These are phyloP conservation scores for Eucalyptus microcorys DNA, from an alignment of 345 rosid genomes.

Conservation along the genomic window DNA sequence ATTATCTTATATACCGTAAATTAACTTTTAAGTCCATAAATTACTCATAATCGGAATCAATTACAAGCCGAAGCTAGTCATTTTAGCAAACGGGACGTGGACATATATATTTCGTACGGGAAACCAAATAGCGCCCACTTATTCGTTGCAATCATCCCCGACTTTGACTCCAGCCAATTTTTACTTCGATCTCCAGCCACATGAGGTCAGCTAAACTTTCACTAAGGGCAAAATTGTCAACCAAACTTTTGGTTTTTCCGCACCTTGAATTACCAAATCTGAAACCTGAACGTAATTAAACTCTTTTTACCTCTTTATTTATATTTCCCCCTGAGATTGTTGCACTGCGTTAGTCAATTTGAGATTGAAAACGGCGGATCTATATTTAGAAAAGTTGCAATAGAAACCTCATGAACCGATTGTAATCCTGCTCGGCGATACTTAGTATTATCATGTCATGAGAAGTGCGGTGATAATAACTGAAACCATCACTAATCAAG, in stretches of 20 bases:
- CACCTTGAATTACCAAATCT: not conserved
- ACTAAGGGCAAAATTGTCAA: not conserved
- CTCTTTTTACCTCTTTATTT: not conserved
- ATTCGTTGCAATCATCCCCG: not conserved
- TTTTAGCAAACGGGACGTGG: not conserved
- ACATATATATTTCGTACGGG: not conserved
- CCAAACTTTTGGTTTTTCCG: not conserved
- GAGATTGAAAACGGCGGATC: not conserved
- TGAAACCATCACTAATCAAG: not conserved
- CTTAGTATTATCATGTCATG: not conserved
- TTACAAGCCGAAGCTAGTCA: not conserved
- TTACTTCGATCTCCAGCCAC: not conserved
- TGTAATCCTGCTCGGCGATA: not conserved
- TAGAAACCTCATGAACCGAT: not conserved
- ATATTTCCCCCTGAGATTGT: not conserved
- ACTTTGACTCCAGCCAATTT: not conserved
- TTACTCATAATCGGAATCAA: not conserved
- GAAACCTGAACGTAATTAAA: no score
- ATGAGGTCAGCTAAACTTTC: not conserved
- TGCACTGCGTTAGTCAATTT: not conserved
- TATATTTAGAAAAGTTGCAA: not conserved
- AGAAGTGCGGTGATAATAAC: not conserved
- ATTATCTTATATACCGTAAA: not conserved
- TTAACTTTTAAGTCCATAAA: not conserved
- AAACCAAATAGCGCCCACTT: rapidly evolving